Evolutionary conservation across 2,329 filamentous ascomycete species (phyloP), one percentile per base, ranked within the genome.

Genomic region (Phialophora expanda): DNA sequence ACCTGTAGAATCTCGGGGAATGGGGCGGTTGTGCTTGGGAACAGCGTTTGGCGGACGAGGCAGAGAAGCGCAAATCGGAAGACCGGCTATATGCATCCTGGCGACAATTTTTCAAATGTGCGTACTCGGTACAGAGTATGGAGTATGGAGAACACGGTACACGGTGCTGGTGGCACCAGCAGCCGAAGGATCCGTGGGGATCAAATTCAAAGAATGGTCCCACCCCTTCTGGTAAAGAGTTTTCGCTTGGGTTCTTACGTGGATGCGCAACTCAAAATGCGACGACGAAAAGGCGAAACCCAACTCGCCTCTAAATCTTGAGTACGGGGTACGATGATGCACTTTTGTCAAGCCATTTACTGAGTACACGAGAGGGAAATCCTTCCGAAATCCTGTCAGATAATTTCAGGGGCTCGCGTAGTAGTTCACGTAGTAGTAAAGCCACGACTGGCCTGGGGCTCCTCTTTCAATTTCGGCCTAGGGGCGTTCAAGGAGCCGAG

Each of bases 381-480:
- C 38, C 38, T 44, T 44, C 4, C n/a, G 38, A 20, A 44, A 0
- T 44, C 38, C 38, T 3, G 38, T n/a, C 5, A 11, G 17, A 44
- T 7, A n/a, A 44, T 44, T 44, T 44, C 38, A 44, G 38, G 38
- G 38, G 38, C 17, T 44, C 38, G 38, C 38, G 38, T 44, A 34
- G 32, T 3, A 34, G 9, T 34, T 9, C 32, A 34, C 3, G 24
- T 3, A 2, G 24, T 24, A 34, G 8, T 34, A 44, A n/a, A 44
- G 38, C 38, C 38, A 5, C 6, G 38, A 17, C 38, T 17, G 38
- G 38, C 14, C 38, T n/a, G 38, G 38, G 38, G 38, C 38, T 44
- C 38, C 38, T 44, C 38, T 44, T 44, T 44, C 38, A n/a, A 44
- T 44, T 44, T 44, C 38, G 38, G 38, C 38, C 38, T n/a, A 24